Evolutionary conservation across 345 rosid genomes (phyloP).

Genomic region (Pugionium dolabratum): DNA sequence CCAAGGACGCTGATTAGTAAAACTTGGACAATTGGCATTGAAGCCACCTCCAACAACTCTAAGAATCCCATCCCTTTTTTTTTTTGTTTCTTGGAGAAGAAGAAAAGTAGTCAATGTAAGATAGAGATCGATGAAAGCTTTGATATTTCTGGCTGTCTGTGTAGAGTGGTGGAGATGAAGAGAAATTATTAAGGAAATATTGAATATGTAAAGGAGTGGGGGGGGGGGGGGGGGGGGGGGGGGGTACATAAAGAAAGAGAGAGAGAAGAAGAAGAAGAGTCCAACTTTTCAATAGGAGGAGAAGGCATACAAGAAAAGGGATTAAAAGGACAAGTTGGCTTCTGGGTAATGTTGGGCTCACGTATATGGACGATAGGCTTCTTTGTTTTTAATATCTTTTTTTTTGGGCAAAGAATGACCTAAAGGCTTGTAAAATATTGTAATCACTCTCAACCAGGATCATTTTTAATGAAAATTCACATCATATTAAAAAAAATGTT

Average conservation of each 20-base stretch:
- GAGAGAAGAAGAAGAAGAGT: slow-evolving; percentile 3
- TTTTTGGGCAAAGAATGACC: too few relatives aligned
- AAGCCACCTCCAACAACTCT: slow-evolving; percentile 81
- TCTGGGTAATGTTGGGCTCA: slow-evolving; percentile 22
- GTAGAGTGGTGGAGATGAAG: slow-evolving; percentile 1
- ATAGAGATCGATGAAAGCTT: background rate
- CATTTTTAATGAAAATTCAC: too few relatives aligned
- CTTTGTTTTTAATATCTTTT: too few relatives aligned
- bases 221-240: slow-evolving; percentile 19
- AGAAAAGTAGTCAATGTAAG: slow-evolving; percentile 26
- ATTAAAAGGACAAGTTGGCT: slow-evolving; percentile 36
- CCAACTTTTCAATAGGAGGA: slow-evolving; percentile 32
- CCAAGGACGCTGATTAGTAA: slow-evolving; percentile 72
- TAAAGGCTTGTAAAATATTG: too few relatives aligned
- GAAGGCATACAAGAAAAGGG: slow-evolving; percentile 19
- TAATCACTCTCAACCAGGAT: slow-evolving; percentile 21
- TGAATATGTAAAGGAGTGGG: background rate
- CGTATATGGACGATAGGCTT: background rate
- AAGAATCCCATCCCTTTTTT: slow-evolving; percentile 72
- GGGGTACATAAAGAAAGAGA: slow-evolving; percentile 3
- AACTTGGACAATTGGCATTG: slow-evolving; percentile 82
- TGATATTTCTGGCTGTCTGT: slow-evolving; percentile 16
- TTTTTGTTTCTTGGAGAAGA: slow-evolving; percentile 24
- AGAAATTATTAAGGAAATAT: slow-evolving; percentile 2
- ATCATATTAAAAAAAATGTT: background rate